Conservation (phyloP, 2,329 filamentous ascomycete genomes). For the Fusarium sp. region DNA sequence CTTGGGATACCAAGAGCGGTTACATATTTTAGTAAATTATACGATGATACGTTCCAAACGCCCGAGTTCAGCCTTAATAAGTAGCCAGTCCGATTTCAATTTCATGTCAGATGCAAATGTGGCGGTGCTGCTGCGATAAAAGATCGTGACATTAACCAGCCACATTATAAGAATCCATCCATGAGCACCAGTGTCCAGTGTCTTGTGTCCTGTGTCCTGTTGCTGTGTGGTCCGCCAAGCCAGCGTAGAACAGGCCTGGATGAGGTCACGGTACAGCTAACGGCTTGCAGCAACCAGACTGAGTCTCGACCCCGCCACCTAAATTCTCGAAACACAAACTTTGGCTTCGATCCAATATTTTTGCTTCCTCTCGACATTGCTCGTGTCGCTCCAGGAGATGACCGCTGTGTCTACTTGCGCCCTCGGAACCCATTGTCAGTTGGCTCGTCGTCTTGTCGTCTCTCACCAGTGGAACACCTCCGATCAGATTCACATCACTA, state of each 20-base stretch:
- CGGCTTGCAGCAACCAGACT: slow-evolving; percentile 34
- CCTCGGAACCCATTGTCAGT: slow-evolving; percentile 38
- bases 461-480: slow-evolving; percentile 23
- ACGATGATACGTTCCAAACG: not conserved
- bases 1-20: slow-evolving; percentile 4
- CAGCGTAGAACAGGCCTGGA: slow-evolving; percentile 34
- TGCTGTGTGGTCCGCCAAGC: slow-evolving; percentile 40
- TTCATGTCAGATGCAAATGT: slow-evolving; percentile 1
- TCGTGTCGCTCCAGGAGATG: slow-evolving; percentile 41
- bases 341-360: slow-evolving; percentile 13
- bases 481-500: slow-evolving; percentile 17
- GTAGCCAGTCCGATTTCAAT: not conserved
- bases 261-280: slow-evolving; percentile 47
- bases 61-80: not conserved
- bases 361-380: slow-evolving; percentile 16
- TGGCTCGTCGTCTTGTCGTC: slow-evolving; percentile 35
- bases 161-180: slow-evolving; percentile 18
- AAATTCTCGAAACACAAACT: slow-evolving; percentile 42
- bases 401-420: slow-evolving; percentile 32
- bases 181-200: not conserved
- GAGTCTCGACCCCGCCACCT: slow-evolving; percentile 48
- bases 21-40: not conserved
- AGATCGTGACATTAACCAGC: slow-evolving; percentile 5
- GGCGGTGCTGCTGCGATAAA: not conserved
- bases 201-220: not conserved